phyloP scores from a whole-genome alignment of 805 yeast species.

The Lipomyces spencermartinsiae region DNA sequence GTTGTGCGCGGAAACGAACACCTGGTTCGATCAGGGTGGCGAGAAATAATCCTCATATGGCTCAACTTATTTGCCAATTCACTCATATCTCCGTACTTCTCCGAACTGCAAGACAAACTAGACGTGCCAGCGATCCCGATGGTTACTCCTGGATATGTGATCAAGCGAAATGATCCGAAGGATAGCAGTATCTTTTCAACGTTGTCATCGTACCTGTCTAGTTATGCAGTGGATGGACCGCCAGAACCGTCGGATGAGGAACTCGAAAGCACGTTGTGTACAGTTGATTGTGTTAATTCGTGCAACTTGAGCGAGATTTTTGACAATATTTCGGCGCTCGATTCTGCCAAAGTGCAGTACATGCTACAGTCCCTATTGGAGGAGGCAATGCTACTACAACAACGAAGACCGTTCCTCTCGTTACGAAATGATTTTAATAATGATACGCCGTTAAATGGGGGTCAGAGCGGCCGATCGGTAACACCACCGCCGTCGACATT shows the following conservation, averaged over 20 bases:
- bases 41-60: constrained; percentile 61
- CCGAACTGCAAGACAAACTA: constrained; percentile 65
- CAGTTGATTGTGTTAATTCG: constrained; percentile 80
- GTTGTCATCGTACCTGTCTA: constrained; percentile 88
- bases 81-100: constrained; percentile 54
- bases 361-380: constrained; percentile 30
- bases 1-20: constrained; percentile 65
- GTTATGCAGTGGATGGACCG: constrained; percentile 75
- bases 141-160: constrained; percentile 70
- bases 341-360: constrained; percentile 30
- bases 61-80: constrained; percentile 74
- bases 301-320: constrained; percentile 66
- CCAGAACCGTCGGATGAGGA: constrained; percentile 95
- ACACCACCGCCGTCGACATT: constrained; percentile 4
- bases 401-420: constrained; percentile 19
- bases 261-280: constrained; percentile 80
- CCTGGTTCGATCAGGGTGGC: constrained; percentile 64
- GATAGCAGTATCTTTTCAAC: constrained; percentile 86
- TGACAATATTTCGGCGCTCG: constrained; percentile 53
- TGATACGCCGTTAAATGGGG: not conserved
- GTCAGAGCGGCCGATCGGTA: not conserved
- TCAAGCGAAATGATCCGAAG: constrained; percentile 65
- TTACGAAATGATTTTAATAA: constrained; percentile 19
- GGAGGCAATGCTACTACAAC: constrained; percentile 31
- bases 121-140: constrained; percentile 61